Percentiles rank a stretch among this genome's conserved stretches.
Evolutionary conservation across 2,329 filamentous ascomycete genomes (phyloP).

Genomic region (Xylariales sp.): DNA sequence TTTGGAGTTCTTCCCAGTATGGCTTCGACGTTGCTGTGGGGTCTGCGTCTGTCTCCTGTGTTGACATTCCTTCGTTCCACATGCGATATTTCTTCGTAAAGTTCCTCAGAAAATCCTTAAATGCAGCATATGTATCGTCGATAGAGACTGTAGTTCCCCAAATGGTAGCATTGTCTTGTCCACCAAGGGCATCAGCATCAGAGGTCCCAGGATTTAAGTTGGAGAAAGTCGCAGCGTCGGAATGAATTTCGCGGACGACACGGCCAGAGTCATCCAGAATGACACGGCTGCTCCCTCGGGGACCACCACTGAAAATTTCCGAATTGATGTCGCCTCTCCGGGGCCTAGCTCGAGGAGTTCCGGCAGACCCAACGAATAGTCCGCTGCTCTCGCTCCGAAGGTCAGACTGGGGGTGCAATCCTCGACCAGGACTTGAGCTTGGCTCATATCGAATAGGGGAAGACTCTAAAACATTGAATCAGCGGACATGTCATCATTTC

Average conservation of each 20-base stretch:
- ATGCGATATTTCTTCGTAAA: conserved; percentile 95
- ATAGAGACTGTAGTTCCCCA: conserved; percentile 99
- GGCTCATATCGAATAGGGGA: conserved; percentile 92
- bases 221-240: conserved; percentile 70
- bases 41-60: conserved; percentile 76
- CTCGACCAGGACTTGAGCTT: conserved; percentile 85
- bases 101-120: conserved; percentile 92
- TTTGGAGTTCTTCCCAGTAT: conserved; percentile 86
- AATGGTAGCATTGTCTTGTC: conserved; percentile 83
- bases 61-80: conserved; percentile 85
- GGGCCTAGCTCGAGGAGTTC: conserved; percentile 63
- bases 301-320: conserved; percentile 72
- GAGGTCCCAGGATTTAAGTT: conserved; percentile 84
- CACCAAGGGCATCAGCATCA: conserved; percentile 88
- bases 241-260: conserved; percentile 67
- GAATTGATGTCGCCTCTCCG: conserved; percentile 90
- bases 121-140: conserved; percentile 84
- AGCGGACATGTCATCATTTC: conserved; percentile 7
- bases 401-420: conserved; percentile 72
- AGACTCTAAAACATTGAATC: conserved; percentile 70
- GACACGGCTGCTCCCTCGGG: conserved; percentile 64
- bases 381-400: conserved; percentile 86
- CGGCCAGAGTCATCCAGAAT: conserved; percentile 70
- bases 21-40: conserved; percentile 82
- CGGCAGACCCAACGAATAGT: conserved; percentile 79